Evolutionary conservation across 1,139 yeast species (phyloP), one percentile per base, ranked within the genome.

Genomic region (Diutina catenulata): DNA sequence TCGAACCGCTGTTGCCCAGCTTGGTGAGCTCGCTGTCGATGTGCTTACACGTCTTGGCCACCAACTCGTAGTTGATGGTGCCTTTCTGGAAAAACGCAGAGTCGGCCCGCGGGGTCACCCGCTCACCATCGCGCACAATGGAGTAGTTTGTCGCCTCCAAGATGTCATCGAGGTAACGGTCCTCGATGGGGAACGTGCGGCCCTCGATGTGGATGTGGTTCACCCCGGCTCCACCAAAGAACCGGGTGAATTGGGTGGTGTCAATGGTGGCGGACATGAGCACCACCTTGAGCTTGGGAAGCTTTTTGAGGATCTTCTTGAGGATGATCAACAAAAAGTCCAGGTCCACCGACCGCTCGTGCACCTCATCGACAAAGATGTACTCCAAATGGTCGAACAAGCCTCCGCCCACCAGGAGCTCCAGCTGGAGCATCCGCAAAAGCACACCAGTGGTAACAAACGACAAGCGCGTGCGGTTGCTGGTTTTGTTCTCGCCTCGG

Each of bases 211-310:
- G 95, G 38, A 77, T 64, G 43, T 78, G 77, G 22, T 70, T 62
- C 37, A 74, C 56, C 1, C 59, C 55, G 47, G 58, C 45, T 4
- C 49, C 49, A 4, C 21, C 19, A 43, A 88, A 88, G 50, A 81
- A 88, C 14, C 64, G 60, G 39, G 70, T 64, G 57, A 87, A 88
- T 20, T 74, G 65, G n/a, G 68, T 66, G 1, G 78, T 71, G 49
- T 86, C 83, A 37, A 88, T 88, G 0, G 97, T 91, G 3, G 98
- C 98, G 50, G 95, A 83, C 97, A 91, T 91, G 38, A 91, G 64
- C 7, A 91, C 68, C 28, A 91, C 64, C 50, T 77, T 83, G 43
- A 88, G 53, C 3, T 75, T 66, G 0, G 73, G 72, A 38, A 60
- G 66, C 36, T 47, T 53, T 7, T 59, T 56, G 46, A 73, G 47